phyloP scores from a whole-genome alignment of 148 eudicot species.

The Vaccinium macrocarpon region DNA sequence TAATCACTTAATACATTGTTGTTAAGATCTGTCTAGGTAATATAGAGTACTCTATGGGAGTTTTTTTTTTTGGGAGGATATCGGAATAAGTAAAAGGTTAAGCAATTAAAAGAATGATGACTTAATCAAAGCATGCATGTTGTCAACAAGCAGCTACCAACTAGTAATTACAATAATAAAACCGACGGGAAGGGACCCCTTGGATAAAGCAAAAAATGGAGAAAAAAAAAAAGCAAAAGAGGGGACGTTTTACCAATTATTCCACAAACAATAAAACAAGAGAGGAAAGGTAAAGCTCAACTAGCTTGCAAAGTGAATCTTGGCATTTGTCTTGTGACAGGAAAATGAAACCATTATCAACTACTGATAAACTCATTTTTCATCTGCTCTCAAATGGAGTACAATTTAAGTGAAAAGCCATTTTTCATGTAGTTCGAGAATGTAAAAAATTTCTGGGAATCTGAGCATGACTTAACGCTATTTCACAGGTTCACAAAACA shows the following conservation, averaged over 20 bases:
- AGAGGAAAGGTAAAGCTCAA: background rate
- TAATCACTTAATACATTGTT: background rate
- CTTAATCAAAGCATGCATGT: background rate
- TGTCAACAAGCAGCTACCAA: background rate
- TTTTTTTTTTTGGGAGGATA: too few relatives aligned
- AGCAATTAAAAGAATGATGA: background rate
- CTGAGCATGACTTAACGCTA: too few relatives aligned
- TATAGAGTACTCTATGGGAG: background rate
- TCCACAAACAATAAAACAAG: background rate
- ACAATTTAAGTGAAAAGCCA: too few relatives aligned
- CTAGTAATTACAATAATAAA: background rate
- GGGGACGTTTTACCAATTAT: background rate
- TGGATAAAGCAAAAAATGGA: background rate
- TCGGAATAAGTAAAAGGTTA: background rate
- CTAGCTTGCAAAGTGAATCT: background rate
- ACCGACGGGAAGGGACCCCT: background rate
- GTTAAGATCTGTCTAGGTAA: background rate
- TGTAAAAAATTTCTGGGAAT: too few relatives aligned
- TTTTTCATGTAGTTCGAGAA: too few relatives aligned
- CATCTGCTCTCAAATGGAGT: too few relatives aligned
- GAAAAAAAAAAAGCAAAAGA: background rate
- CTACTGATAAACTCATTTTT: background rate
- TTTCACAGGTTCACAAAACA: too few relatives aligned
- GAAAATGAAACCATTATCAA: background rate
- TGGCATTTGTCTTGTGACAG: background rate